Evolutionary conservation across 2,329 filamentous ascomycete genomes (phyloP).

Genomic region (Magnaporthales sp.): DNA sequence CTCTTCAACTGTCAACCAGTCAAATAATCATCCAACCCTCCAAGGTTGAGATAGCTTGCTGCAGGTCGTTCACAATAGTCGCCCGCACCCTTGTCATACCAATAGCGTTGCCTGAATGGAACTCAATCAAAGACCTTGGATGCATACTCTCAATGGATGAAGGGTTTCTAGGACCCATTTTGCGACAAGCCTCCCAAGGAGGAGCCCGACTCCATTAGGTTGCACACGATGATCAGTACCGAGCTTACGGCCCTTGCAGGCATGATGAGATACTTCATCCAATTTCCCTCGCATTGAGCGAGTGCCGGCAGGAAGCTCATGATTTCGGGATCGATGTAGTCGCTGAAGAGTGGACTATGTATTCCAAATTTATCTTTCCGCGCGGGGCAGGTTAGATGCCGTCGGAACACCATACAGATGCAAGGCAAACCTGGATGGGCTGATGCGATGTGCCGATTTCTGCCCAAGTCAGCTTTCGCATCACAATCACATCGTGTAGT

Average conservation of each 20-base stretch:
- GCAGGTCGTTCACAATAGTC: background rate
- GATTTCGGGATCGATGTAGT: background rate
- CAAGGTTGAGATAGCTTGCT: background rate
- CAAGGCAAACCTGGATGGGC: background rate
- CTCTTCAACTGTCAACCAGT: constrained; percentile 4
- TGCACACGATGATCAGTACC: background rate
- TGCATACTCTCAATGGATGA: background rate
- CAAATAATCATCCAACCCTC: background rate
- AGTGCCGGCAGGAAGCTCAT: background rate
- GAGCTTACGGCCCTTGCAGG: background rate
- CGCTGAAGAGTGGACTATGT: background rate
- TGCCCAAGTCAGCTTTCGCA: background rate
- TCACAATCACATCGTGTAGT: background rate
- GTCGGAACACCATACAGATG: background rate
- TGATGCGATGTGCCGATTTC: background rate
- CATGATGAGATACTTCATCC: background rate
- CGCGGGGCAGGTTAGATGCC: background rate
- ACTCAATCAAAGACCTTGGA: background rate
- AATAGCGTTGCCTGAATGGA: background rate
- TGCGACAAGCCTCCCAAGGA: background rate
- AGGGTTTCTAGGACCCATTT: background rate
- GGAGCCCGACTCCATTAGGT: background rate
- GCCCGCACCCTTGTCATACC: background rate
- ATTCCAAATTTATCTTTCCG: too few relatives aligned
- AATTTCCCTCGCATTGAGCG: background rate